These are phyloP conservation scores for Zoysia matrella DNA, from an alignment of 202 grass and related monocot species.

Conservation along the genomic window DNA sequence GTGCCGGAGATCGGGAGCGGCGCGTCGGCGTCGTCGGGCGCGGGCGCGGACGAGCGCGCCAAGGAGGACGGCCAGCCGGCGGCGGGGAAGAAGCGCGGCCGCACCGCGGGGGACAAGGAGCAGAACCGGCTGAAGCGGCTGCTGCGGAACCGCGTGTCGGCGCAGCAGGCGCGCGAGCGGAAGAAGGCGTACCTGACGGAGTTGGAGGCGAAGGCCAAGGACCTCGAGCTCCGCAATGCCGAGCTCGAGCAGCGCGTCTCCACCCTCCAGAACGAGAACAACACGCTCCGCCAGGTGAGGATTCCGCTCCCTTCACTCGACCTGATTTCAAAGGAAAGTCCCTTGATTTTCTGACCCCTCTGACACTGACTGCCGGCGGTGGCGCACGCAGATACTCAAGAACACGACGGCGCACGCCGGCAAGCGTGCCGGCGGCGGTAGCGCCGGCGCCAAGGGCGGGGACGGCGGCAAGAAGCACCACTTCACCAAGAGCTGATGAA, in stretches of 20 bases:
- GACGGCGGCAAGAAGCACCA: slow-evolving; percentile 57
- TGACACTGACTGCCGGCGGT: background rate
- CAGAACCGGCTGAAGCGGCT: slow-evolving; percentile 99
- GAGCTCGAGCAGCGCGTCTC: slow-evolving; percentile 93
- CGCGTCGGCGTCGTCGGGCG: slow-evolving; percentile 61
- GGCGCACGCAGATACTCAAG: slow-evolving; percentile 88
- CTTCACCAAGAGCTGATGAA: slow-evolving; percentile 50
- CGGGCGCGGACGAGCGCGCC: slow-evolving; percentile 54
- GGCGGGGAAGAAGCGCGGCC: slow-evolving; percentile 72
- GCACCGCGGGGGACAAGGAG: slow-evolving; percentile 93
- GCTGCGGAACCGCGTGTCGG: slow-evolving; percentile 95
- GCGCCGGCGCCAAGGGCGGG: slow-evolving; percentile 29
- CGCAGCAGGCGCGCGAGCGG: slow-evolving; percentile 97
- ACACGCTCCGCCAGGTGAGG: slow-evolving; percentile 85
- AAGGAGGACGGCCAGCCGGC: slow-evolving; percentile 38
- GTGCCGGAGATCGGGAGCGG: slow-evolving; percentile 78
- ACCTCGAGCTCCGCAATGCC: slow-evolving; percentile 84
- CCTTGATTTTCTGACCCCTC: background rate
- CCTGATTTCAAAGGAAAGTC: background rate
- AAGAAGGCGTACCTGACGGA: slow-evolving; percentile 98
- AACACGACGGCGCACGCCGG: slow-evolving; percentile 89
- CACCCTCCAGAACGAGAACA: slow-evolving; percentile 98
- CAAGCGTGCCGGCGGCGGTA: slow-evolving; percentile 49
- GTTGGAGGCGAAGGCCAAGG: slow-evolving; percentile 79
- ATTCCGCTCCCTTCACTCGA: background rate